Percentiles rank a stretch among this genome's conserved stretches.
phyloP scores from a whole-genome alignment of 176 grass and related monocot genomes.

The Canna indica region DNA sequence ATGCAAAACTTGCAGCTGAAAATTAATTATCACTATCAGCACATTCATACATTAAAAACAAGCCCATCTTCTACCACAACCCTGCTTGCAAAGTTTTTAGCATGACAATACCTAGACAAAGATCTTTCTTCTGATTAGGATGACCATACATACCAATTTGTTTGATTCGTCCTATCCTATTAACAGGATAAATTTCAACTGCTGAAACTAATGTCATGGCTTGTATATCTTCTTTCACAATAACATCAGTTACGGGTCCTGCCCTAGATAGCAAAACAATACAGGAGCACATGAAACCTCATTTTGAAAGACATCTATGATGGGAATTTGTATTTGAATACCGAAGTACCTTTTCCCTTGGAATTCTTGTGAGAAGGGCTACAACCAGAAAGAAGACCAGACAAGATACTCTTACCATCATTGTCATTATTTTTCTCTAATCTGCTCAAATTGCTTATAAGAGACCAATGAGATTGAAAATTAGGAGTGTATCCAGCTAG shows the following conservation, averaged over 20 bases:
- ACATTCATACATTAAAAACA: too few relatives aligned
- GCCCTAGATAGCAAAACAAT: not conserved
- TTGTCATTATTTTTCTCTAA: slow-evolving; percentile 30
- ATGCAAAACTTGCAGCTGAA: too few relatives aligned
- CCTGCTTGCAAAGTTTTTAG: too few relatives aligned
- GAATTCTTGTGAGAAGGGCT: slow-evolving; percentile 20
- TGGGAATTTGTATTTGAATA: slow-evolving; percentile 6
- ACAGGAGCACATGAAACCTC: not conserved
- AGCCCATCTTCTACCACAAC: too few relatives aligned
- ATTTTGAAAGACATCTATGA: not conserved
- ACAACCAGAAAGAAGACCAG: slow-evolving; percentile 39
- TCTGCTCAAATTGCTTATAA: slow-evolving; percentile 82
- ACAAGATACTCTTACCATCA: slow-evolving; percentile 45
- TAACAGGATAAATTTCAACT: too few relatives aligned
- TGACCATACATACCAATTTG: not conserved
- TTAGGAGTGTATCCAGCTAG: slow-evolving; percentile 59
- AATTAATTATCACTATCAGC: too few relatives aligned
- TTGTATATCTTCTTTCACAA: not conserved
- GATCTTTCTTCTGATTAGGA: not conserved
- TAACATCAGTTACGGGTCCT: not conserved
- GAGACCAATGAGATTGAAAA: slow-evolving; percentile 90
- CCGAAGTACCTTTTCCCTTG: slow-evolving; percentile 11
- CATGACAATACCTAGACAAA: not conserved
- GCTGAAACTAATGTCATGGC: too few relatives aligned
- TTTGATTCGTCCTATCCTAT: not conserved